Conservation (phyloP, 768 basidiomycete genomes). For the Termitomyces sp. region DNA sequence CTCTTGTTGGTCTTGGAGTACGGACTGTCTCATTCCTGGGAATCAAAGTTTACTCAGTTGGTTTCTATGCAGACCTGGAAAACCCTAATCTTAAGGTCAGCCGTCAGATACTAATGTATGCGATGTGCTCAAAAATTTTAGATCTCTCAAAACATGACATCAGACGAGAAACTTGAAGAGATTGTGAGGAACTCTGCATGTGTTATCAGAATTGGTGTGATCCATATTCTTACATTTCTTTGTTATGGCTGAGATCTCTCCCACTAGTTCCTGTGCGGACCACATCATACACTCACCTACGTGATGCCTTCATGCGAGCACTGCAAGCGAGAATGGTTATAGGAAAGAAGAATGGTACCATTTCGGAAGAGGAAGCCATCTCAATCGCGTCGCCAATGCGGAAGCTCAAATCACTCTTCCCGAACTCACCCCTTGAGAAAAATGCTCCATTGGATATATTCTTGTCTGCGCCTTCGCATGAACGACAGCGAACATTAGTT, state of each 20-base stretch:
- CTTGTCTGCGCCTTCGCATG: conserved; percentile 51
- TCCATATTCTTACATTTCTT: neutral
- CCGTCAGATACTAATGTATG: neutral
- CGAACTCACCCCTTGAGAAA: conserved; percentile 63
- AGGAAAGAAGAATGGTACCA: conserved; percentile 42
- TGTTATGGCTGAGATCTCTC: neutral
- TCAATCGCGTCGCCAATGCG: conserved; percentile 58
- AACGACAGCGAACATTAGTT: conserved; percentile 48
- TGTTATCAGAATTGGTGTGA: conserved; percentile 65
- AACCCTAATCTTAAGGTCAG: conserved; percentile 57
- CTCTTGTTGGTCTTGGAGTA: conserved; percentile 80
- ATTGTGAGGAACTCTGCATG: conserved; percentile 67
- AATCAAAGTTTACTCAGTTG: conserved; percentile 86
- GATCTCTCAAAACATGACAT: conserved; percentile 50
- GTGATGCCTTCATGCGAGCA: conserved; percentile 79
- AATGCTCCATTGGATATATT: conserved; percentile 66
- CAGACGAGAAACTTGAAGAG: conserved; percentile 67
- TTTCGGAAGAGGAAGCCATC: conserved; percentile 57
- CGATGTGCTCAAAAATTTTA: conserved; percentile 19
- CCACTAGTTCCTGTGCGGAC: conserved; percentile 69
- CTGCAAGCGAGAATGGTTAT: conserved; percentile 56
- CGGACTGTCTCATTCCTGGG: conserved; percentile 85
- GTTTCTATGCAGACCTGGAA: conserved; percentile 82
- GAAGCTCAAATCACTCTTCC: conserved; percentile 73
- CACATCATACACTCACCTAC: conserved; percentile 73